Conservation (phyloP, 352 stramenopile genomes). For the Pythium insidiosum region DNA sequence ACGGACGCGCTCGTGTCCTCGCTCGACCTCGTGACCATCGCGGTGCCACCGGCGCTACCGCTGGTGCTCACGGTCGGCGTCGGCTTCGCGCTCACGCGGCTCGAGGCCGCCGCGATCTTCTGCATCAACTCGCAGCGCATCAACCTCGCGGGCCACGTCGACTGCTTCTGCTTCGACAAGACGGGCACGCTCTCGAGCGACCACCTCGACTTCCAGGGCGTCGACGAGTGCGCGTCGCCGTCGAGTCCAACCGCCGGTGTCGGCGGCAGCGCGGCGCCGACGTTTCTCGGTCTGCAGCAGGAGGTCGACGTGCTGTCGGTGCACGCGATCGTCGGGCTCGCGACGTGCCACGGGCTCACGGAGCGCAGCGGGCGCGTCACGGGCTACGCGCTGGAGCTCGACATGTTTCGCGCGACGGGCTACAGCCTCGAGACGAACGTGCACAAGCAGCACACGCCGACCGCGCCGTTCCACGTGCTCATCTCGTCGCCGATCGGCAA, state of each 20-base stretch:
- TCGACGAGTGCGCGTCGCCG: slow-evolving; percentile 47
- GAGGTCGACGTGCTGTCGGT: slow-evolving; percentile 66
- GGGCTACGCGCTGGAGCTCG: slow-evolving; percentile 60
- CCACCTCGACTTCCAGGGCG: slow-evolving; percentile 60
- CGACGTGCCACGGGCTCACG: slow-evolving; percentile 58
- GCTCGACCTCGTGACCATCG: slow-evolving; percentile 43
- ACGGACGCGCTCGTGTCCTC: slow-evolving; percentile 22
- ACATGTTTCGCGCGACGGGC: slow-evolving; percentile 64
- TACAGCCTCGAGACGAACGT: slow-evolving; percentile 52
- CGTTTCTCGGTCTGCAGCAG: slow-evolving; percentile 45
- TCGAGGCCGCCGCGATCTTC: slow-evolving; percentile 22
- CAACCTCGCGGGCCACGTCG: slow-evolving; percentile 58
- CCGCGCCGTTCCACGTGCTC: slow-evolving; percentile 49
- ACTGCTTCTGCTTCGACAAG: slow-evolving; percentile 83
- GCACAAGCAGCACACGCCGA: slow-evolving; percentile 32
- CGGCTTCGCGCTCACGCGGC: slow-evolving; percentile 28
- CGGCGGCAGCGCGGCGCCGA: slow-evolving; percentile 14
- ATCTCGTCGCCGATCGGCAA: slow-evolving; percentile 67
- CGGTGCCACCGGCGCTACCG: slow-evolving; percentile 35
- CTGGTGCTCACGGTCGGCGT: slow-evolving; percentile 40
- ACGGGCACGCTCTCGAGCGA: slow-evolving; percentile 72
- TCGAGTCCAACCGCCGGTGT: too few species aligned
- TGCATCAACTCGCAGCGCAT: slow-evolving; percentile 44
- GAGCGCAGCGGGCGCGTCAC: slow-evolving; percentile 40
- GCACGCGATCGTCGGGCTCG: slow-evolving; percentile 48